phyloP scores from a whole-genome alignment of 352 stramenopile species.

The Globisporangium cylindrosporum region DNA sequence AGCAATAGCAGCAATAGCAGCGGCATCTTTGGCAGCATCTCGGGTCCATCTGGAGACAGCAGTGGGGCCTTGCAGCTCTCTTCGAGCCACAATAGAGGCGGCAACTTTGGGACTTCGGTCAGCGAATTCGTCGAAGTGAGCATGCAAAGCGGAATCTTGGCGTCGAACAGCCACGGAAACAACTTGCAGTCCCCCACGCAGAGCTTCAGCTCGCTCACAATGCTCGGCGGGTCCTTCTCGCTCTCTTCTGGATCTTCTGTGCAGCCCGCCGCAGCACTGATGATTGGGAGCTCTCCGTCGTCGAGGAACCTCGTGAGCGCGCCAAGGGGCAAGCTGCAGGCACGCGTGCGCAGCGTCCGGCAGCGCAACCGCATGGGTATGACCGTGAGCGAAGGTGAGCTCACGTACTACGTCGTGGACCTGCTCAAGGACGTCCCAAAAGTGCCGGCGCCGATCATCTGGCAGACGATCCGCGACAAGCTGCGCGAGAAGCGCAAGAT shows the following conservation, averaged over 20 bases:
- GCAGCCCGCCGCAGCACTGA: background rate
- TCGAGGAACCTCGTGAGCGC: background rate
- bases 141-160: conserved; percentile 31
- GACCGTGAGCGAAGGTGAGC: conserved; percentile 31
- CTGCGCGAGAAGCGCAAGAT: conserved; percentile 55
- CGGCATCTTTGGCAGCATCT: conserved; percentile 13
- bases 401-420: conserved; percentile 67
- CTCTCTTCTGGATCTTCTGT: background rate
- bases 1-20: background rate
- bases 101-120: conserved; percentile 13
- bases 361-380: conserved; percentile 23
- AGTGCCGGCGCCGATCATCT: conserved; percentile 38
- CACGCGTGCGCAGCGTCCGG: conserved; percentile 27
- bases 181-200: conserved; percentile 7
- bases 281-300: background rate
- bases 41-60: conserved; percentile 1
- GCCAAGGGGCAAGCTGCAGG: conserved; percentile 25
- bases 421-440: conserved; percentile 56
- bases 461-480: conserved; percentile 47
- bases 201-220: background rate
- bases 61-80: background rate
- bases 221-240: background rate
- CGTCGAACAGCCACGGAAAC: conserved; percentile 10
- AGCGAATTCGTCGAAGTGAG: conserved; percentile 30
- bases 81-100: background rate